Base-by-base conservation (phyloP, 2,329 filamentous ascomycete species). In the Dactylonectria macrodidyma region DNA sequence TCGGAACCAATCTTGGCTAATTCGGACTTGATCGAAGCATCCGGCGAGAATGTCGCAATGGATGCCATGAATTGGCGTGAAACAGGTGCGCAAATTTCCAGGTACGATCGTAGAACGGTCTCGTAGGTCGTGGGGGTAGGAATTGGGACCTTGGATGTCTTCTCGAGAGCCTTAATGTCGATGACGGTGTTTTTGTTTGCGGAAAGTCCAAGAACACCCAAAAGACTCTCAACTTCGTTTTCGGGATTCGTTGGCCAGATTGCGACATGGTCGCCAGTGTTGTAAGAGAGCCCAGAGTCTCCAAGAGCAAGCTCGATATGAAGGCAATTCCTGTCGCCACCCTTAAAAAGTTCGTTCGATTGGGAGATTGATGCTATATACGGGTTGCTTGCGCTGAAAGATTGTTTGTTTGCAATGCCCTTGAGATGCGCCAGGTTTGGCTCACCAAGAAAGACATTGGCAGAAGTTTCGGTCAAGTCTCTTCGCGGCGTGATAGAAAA, bases 181-280 rank as follows among this genome's bases (percentile, higher is more conserved):
- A 99, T 91, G 66, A 98, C 95, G 1, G 87, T 88, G 81, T 97
- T 84, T 67, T 92, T 90, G 85, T 97, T 97, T 22, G 90, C 86
- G 55, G 86, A 83, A 46, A 98, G 88, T 68, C 90, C 94, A 70
- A 96, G 87, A 61, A 96, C 87, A 74, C 91, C 87, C 71, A 98
- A 84, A 83, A 99, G 94, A 60, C 94, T 90, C 76, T 98, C 94
- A 47, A 98, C 95, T 82, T 98, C 95, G 71, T 90, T 91, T 65
- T 96, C 96, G 65, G 96, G 87, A 81, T 99, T 99, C 58, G 94
- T 97, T 36, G 96, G 96, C 96, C 96, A 99, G 76, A 99, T 84
- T 47, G 95, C 96, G 78, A 99, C 93, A 82, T 99, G 96, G 79
- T 99, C 96, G 79, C 97, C 97, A 59, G 96, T 98, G 75, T 96